A percentile compares a stretch with the other conserved stretches of the same genome.
Conservation (phyloP, 345 rosid genomes). For the Citrus glauca region DNA sequence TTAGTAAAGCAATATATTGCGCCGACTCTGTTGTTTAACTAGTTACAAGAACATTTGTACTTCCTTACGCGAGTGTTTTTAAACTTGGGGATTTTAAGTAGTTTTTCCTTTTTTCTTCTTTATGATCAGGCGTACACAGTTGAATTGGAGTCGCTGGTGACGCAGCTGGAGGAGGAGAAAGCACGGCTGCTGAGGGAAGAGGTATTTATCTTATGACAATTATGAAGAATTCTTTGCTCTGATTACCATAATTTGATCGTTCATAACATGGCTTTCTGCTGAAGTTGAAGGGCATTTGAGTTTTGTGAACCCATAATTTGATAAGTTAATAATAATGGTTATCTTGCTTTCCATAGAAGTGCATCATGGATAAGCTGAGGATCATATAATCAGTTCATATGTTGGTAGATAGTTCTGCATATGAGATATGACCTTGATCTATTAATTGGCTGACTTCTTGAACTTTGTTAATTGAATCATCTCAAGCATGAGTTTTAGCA, state of each 20-base stretch:
- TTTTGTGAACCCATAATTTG: background rate
- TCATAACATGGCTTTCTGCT: background rate
- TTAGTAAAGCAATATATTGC: background rate
- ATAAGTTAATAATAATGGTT: too few relatives aligned
- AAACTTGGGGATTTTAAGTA: background rate
- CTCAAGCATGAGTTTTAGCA: background rate
- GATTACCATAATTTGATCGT: background rate
- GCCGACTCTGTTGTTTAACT: background rate
- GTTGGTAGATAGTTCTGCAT: background rate
- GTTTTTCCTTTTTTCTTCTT: background rate
- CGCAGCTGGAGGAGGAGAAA: conserved; percentile 55
- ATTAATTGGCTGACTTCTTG: background rate
- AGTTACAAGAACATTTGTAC: background rate
- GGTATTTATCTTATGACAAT: conserved; percentile 27
- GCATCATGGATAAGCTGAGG: background rate
- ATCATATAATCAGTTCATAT: background rate
- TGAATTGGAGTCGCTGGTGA: conserved; percentile 52
- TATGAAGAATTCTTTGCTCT: too few relatives aligned
- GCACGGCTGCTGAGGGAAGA: conserved; percentile 45
- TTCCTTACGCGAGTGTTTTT: background rate
- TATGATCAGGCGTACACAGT: conserved; percentile 50
- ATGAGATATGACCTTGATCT: background rate
- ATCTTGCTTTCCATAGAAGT: background rate
- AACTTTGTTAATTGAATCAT: background rate
- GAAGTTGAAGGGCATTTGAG: background rate